Evolutionary conservation across 257 asterid genomes (phyloP).

Genomic region (Solanum arcanum): DNA sequence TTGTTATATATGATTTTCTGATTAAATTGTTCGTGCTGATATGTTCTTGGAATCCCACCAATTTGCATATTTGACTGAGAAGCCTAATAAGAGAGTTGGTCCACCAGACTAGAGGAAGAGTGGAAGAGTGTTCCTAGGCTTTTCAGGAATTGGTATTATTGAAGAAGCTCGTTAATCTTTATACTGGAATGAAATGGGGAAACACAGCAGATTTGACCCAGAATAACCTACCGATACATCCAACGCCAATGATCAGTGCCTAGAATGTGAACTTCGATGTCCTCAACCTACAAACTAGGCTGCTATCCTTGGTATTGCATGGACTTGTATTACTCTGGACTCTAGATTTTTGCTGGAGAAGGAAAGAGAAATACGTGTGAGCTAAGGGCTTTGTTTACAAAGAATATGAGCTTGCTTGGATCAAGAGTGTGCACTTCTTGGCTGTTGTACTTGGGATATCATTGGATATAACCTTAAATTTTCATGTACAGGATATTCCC

Average conservation of each 20-base stretch:
- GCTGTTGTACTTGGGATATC: neutral
- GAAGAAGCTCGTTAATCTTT: neutral
- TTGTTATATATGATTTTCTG: neutral
- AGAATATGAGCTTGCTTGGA: neutral
- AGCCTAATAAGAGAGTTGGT: neutral
- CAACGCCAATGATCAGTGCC: neutral
- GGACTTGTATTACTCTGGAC: neutral
- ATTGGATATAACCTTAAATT: neutral
- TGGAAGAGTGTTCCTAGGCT: neutral
- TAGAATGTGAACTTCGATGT: neutral
- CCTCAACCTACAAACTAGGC: neutral
- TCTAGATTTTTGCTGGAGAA: neutral
- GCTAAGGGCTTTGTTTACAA: neutral
- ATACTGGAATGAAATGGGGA: neutral
- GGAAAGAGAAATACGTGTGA: neutral
- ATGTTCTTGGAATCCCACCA: neutral
- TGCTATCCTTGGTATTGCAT: neutral
- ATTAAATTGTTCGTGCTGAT: neutral
- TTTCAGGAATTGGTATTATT: neutral
- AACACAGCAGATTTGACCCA: neutral
- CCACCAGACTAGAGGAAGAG: neutral
- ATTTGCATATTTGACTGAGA: neutral
- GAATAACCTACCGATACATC: neutral
- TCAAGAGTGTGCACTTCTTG: neutral
- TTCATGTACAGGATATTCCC: neutral